Percentiles rank a stretch among this genome's conserved stretches.
phyloP scores from a whole-genome alignment of 495 filamentous ascomycete genomes.

The Talaromyces wortmannii region DNA sequence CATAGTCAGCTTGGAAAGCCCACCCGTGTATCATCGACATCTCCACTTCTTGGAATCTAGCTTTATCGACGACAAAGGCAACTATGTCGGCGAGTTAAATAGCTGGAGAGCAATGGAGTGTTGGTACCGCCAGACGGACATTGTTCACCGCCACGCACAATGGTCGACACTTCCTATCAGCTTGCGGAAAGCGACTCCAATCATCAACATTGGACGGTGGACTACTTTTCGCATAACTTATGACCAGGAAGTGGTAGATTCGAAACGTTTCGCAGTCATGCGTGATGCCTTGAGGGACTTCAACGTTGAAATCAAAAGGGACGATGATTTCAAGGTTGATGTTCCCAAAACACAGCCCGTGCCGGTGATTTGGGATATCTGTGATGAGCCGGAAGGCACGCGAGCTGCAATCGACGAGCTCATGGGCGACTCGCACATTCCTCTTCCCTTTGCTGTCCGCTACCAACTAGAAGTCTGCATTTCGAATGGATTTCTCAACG shows the following conservation, averaged over 20 bases:
- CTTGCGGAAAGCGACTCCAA: slow-evolving; percentile 45
- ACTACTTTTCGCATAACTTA: slow-evolving; percentile 33
- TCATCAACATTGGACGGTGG: slow-evolving; percentile 65
- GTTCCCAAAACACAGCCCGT: slow-evolving; percentile 11
- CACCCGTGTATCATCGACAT: slow-evolving; percentile 60
- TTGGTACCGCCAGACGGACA: slow-evolving; percentile 72
- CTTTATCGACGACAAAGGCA: slow-evolving; percentile 14
- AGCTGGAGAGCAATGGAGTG: slow-evolving; percentile 60
- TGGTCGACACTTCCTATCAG: slow-evolving; percentile 37
- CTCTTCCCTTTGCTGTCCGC: slow-evolving; percentile 64
- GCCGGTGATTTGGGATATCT: slow-evolving; percentile 49
- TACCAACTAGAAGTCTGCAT: slow-evolving; percentile 94
- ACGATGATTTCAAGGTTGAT: slow-evolving; percentile 19
- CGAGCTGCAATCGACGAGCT: slow-evolving; percentile 22
- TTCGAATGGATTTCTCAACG: slow-evolving; percentile 71
- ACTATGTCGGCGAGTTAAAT: slow-evolving; percentile 25
- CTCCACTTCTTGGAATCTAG: slow-evolving; percentile 27
- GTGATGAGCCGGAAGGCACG: slow-evolving; percentile 32
- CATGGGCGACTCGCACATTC: slow-evolving; percentile 25
- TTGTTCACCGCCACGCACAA: slow-evolving; percentile 42
- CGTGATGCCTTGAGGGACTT: slow-evolving; percentile 59
- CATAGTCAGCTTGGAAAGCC: slow-evolving; percentile 53
- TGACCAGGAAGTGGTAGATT: slow-evolving; percentile 8
- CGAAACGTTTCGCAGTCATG: slow-evolving; percentile 37
- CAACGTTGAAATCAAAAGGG: slow-evolving; percentile 51